These are phyloP conservation scores for Suillus hirtellus DNA, from an alignment of 768 basidiomycete species.

Conservation along the genomic window DNA sequence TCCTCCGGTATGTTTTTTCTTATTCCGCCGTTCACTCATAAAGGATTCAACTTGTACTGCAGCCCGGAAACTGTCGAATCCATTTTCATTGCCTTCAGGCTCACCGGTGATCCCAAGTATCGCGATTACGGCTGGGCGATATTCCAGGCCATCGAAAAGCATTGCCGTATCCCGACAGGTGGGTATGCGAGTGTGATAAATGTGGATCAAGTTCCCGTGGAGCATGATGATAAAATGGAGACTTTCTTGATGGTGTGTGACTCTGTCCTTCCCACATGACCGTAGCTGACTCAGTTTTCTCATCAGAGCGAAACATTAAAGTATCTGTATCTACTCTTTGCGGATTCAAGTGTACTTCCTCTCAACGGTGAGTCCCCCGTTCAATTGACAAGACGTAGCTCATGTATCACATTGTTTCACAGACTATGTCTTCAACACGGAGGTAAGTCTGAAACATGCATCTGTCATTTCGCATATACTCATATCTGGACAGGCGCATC, in stretches of 20 bases:
- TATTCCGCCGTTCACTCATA: neutral
- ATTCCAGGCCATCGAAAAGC: slow-evolving; percentile 84
- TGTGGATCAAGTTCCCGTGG: slow-evolving; percentile 73
- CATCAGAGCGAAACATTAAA: slow-evolving; percentile 84
- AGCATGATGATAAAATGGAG: slow-evolving; percentile 89
- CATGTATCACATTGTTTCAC: slow-evolving; percentile 1
- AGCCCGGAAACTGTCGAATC: slow-evolving; percentile 96
- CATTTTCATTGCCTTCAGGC: slow-evolving; percentile 86
- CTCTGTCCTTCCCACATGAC: neutral
- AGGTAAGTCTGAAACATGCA: slow-evolving; percentile 46
- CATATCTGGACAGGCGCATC: slow-evolving; percentile 51
- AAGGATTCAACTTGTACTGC: slow-evolving; percentile 5
- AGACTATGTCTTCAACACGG: slow-evolving; percentile 94
- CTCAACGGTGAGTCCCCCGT: slow-evolving; percentile 58
- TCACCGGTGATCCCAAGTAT: slow-evolving; percentile 82
- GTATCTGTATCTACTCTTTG: slow-evolving; percentile 87
- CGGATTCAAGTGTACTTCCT: slow-evolving; percentile 69
- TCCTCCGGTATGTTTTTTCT: slow-evolving; percentile 61
- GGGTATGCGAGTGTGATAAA: slow-evolving; percentile 85
- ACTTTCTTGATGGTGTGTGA: slow-evolving; percentile 82
- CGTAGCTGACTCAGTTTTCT: neutral
- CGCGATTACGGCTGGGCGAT: slow-evolving; percentile 86
- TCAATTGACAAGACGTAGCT: slow-evolving; percentile 13
- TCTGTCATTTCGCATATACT: slow-evolving; percentile 5
- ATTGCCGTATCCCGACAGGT: slow-evolving; percentile 74